phyloP scores from a whole-genome alignment of 2,329 filamentous ascomycete genomes.

The Furcasterigmium sp. region DNA sequence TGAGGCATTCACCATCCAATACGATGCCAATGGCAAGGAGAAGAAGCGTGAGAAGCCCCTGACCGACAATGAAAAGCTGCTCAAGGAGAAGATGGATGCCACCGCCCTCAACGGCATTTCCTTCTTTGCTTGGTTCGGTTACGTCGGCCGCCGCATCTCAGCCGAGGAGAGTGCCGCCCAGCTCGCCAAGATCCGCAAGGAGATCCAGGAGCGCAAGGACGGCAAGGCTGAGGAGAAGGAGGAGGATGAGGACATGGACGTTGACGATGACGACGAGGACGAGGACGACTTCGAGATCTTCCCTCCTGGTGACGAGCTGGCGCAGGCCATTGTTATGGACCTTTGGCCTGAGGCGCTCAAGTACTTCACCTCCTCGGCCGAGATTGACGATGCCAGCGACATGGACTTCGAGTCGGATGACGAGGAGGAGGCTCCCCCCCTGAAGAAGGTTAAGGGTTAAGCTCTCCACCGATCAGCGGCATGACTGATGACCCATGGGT shows the following conservation, averaged over 20 bases:
- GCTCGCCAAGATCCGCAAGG: constrained; percentile 54
- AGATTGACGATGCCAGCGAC: constrained; percentile 58
- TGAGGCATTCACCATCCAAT: constrained; percentile 26
- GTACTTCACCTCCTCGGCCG: constrained; percentile 78
- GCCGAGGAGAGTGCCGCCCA: constrained; percentile 67
- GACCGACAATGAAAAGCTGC: constrained; percentile 41
- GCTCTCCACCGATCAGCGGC: neutral
- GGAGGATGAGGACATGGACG: constrained; percentile 51
- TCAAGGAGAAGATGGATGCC: constrained; percentile 51
- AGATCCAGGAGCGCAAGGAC: constrained; percentile 40
- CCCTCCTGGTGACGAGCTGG: constrained; percentile 79
- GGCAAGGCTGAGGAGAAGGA: constrained; percentile 41
- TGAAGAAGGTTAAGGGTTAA: neutral
- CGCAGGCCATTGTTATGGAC: constrained; percentile 77
- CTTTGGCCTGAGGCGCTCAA: constrained; percentile 84
- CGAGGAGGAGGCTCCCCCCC: constrained; percentile 36
- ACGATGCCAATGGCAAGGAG: constrained; percentile 13
- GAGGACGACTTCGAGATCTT: constrained; percentile 76
- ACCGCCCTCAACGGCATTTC: constrained; percentile 61
- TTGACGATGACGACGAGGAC: constrained; percentile 56
- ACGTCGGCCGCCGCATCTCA: constrained; percentile 62
- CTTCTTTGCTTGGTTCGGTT: constrained; percentile 91
- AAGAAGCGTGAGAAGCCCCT: constrained; percentile 31
- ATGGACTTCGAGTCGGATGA: constrained; percentile 62
- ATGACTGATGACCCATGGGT: too few species aligned